These are phyloP conservation scores for Erodium maritimum DNA, from an alignment of 345 rosid species.

Conservation along the genomic window DNA sequence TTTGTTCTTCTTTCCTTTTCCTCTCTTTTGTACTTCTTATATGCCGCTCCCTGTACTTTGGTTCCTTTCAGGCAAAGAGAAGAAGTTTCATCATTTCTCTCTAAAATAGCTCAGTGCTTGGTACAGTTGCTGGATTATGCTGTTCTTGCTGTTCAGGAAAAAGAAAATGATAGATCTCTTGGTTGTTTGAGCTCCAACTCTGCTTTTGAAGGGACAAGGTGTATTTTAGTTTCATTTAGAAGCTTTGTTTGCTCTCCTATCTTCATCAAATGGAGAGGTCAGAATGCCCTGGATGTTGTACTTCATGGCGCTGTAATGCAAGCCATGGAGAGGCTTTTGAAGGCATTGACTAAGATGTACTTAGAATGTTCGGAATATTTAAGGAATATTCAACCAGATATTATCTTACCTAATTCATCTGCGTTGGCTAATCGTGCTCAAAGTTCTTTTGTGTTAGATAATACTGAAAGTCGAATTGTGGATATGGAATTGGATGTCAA, in stretches of 20 bases:
- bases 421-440: slow-evolving; percentile 29
- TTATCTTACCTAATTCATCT: slow-evolving; percentile 7
- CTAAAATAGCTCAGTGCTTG: slow-evolving; percentile 42
- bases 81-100: slow-evolving; percentile 39
- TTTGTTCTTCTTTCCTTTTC: not conserved
- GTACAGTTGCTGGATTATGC: slow-evolving; percentile 49
- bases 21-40: not conserved
- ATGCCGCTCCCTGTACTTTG: slow-evolving; percentile 8
- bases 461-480: slow-evolving; percentile 39
- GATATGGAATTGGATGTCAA: slow-evolving; percentile 72
- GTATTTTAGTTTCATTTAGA: slow-evolving; percentile 44
- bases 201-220: slow-evolving; percentile 26
- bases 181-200: slow-evolving; percentile 34
- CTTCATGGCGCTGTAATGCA: slow-evolving; percentile 27
- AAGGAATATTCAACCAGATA: slow-evolving; percentile 28
- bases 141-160: slow-evolving; percentile 27
- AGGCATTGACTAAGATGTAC: slow-evolving; percentile 39
- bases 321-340: slow-evolving; percentile 57
- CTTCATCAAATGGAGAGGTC: slow-evolving; percentile 31
- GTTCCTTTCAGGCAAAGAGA: slow-evolving; percentile 41
- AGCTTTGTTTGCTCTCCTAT: slow-evolving; percentile 47
- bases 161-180: slow-evolving; percentile 31
- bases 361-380: slow-evolving; percentile 30
- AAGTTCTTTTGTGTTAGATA: slow-evolving; percentile 15
- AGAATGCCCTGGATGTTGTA: slow-evolving; percentile 22